Base-by-base conservation (phyloP, 1,284 basidiomycete genomes). In the Ganoderma meredithae region DNA sequence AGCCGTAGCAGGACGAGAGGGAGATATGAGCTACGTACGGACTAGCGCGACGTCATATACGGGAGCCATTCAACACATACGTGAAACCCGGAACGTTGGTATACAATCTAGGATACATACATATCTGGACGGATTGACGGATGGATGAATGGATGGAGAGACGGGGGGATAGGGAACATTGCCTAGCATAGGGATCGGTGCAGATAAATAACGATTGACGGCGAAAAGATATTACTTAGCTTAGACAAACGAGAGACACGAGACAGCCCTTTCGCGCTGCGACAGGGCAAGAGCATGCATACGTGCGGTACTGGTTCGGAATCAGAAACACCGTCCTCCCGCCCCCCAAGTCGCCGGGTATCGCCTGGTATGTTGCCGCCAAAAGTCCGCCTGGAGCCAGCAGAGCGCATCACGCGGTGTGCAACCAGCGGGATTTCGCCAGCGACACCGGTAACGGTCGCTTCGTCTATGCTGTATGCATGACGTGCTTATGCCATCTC, bases 81-180 rank as follows among this genome's bases (percentile, higher is more conserved):
- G 56, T 53, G 49, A 58, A 55, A 55, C 52, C 52, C 17, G 52
- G 52, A 55, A 58, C 31, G 40, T 49, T 49, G 36, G 53, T 64
- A 58, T 58, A 64, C 56, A 44, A 43, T 64, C 63, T 64, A 64
- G 53, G 63, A 55, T 64, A 64, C 63, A 58, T 44, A 64, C 40
- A 58, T 56, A 64, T 27, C 13, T 22, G 40, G 52, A 33, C n/a
- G 62, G 52, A 58, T 43, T 40, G 53, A 31, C 19, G 44, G 44
- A 19, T 31, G 27, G 27, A 19, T 31, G 27, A 3, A 58, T 43
- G 53, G 53, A 31, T 44, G 44, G 44, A 19, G 44, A n/a, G 19
- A 0, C 7, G n/a, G 44, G 44, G 62, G 15, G 43, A 52, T 49
- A 36, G 49, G 17, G 60, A 33, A 25, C 41, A 43, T 47, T 31